Evolutionary conservation across 768 basidiomycete genomes (phyloP), one percentile per base, ranked within the genome.

Genomic region (Boletus tylopilopsis): DNA sequence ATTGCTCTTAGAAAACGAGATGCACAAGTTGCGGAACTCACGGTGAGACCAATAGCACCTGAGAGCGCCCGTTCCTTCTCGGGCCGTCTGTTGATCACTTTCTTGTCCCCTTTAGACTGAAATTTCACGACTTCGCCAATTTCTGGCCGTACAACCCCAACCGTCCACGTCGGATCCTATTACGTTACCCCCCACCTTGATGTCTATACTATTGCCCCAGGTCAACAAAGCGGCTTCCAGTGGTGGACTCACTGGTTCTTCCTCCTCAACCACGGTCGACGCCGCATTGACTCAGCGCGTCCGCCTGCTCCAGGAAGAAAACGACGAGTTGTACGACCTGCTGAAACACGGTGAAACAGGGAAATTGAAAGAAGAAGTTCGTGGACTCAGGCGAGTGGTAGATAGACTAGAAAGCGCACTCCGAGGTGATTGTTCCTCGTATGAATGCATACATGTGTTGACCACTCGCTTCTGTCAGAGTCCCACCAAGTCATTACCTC

Each of bases 301-400:
- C 23, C 80, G 80, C 41, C 67, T 84, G 16, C 71, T 93, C 10
- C 90, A 93, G 63, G 85, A 90, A 48, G 90, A 93, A 67, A 93
- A 93, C 51, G 89, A 93, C 56, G 90, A 93, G 55, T 66, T 93
- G 16, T 93, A 92, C 63, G 79, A 82, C 42, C 69, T 92, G 10
- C 68, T 93, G 47, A 85, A 81, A 64, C 73, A 73, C 22, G 80
- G 85, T 34, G 90, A 93, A 68, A 86, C 87, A 0, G 90, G 89
- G 5, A 83, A 79, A 63, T 63, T 93, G 54, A 90, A 90, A 64
- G 90, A 91, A 61, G 87, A 93, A 64, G 86, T 86, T 11, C 78
- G 80, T 41, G 80, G 80, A 7, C 72, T 93, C 47, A 75, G 82
- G 29, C 74, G 80, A 55, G 79, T 83, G 27, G 85, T 90, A 36